A percentile compares a stretch with the other conserved stretches of the same genome.
These are phyloP conservation scores for Rhododendron ferrugineum DNA, from an alignment of 148 eudicot species.

Conservation along the genomic window DNA sequence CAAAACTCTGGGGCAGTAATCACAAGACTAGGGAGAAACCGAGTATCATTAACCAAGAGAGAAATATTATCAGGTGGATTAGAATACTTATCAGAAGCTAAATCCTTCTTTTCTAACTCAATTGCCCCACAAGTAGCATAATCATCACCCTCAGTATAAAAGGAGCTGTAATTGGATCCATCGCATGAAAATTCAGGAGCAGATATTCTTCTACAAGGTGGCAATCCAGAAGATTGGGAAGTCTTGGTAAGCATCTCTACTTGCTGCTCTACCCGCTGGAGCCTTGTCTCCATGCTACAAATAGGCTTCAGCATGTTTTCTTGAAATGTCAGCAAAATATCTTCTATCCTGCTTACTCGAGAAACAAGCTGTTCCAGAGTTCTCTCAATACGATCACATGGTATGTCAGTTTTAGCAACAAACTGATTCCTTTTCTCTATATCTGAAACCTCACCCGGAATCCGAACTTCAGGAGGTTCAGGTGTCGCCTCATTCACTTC, in stretches of 20 bases:
- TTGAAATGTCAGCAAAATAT: slow-evolving; percentile 68
- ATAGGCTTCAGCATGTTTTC: slow-evolving; percentile 73
- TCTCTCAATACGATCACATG: slow-evolving; percentile 40
- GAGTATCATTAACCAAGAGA: slow-evolving; percentile 19
- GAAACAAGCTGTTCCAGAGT: slow-evolving; percentile 64
- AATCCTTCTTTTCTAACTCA: slow-evolving; percentile 28
- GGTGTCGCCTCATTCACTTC: slow-evolving; percentile 19
- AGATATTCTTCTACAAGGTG: slow-evolving; percentile 33
- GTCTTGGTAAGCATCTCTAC: slow-evolving; percentile 45
- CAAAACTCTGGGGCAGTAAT: slow-evolving; percentile 75
- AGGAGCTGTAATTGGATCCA: slow-evolving; percentile 42
- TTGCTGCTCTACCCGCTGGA: slow-evolving; percentile 66
- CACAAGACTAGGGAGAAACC: slow-evolving; percentile 49
- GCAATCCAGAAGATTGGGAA: slow-evolving; percentile 26
- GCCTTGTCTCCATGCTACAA: slow-evolving; percentile 67
- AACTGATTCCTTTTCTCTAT: slow-evolving; percentile 15
- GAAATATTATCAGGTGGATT: slow-evolving; percentile 20
- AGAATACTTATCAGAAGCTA: slow-evolving; percentile 16
- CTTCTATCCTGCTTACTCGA: slow-evolving; percentile 70
- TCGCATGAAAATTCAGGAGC: slow-evolving; percentile 57
- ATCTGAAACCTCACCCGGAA: slow-evolving; percentile 18
- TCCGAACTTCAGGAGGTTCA: slow-evolving; percentile 23
- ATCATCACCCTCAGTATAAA: slow-evolving; percentile 29
- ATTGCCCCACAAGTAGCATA: slow-evolving; percentile 23
- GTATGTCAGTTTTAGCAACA: slow-evolving; percentile 11